Evolutionary conservation across 345 rosid species (phyloP).

Genomic region (Lumnitzera racemosa): DNA sequence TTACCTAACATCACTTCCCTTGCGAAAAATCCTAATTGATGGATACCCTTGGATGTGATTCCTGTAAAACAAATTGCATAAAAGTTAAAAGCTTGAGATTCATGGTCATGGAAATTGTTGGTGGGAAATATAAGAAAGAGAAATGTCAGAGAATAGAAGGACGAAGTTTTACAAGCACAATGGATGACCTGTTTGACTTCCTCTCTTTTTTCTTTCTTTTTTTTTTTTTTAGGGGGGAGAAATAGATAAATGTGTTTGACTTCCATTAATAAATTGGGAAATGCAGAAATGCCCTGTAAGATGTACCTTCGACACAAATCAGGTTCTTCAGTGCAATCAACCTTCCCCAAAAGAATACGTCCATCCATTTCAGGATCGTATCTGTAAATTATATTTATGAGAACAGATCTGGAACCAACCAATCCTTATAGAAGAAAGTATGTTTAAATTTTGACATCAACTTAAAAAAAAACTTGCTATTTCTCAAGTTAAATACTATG

Average conservation of each 20-base stretch:
- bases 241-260: neutral
- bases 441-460: neutral
- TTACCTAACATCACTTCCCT: conserved; percentile 89
- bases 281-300: conserved; percentile 10
- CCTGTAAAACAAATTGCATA: conserved; percentile 33
- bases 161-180: neutral
- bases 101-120: neutral
- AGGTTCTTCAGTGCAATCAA: conserved; percentile 79
- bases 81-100: neutral
- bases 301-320: conserved; percentile 85
- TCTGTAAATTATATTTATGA: conserved; percentile 27
- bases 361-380: conserved; percentile 94
- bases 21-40: conserved; percentile 95
- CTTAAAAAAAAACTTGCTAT: neutral
- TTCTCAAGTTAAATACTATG: neutral
- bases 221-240: no score
- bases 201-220: no score
- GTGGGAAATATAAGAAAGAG: neutral
- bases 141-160: neutral
- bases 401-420: conserved; percentile 5
- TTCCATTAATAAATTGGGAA: conserved; percentile 7
- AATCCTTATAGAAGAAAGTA: neutral
- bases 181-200: no score
- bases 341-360: conserved; percentile 76
- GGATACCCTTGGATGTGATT: conserved; percentile 96